These are phyloP conservation scores for Paramecium pentaurelia DNA, from an alignment of 73 alveolate genomes.

Conservation along the genomic window DNA sequence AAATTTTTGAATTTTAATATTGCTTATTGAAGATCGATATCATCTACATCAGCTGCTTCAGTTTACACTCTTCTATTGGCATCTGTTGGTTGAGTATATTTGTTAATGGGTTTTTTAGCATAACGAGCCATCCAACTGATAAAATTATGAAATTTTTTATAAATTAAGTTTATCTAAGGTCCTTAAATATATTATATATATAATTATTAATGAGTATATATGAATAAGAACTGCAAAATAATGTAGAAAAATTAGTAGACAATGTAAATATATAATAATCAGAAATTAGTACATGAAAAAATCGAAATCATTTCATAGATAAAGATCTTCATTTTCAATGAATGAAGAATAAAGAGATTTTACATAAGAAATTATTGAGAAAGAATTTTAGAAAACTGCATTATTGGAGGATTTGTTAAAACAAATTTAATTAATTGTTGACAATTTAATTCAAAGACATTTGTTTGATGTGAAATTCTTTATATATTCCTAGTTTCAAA, in stretches of 20 bases:
- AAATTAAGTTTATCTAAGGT: background rate
- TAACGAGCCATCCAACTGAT: conserved; percentile 41
- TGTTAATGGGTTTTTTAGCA: conserved; percentile 36
- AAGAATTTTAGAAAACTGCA: background rate
- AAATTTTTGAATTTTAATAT: conserved; percentile 28
- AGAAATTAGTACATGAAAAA: background rate
- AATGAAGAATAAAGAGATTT: background rate
- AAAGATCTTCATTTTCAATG: background rate
- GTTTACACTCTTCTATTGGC: conserved; percentile 47
- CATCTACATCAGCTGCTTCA: conserved; percentile 44
- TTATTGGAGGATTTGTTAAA: background rate
- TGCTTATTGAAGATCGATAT: conserved; percentile 24
- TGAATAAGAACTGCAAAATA: background rate
- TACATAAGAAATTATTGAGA: background rate
- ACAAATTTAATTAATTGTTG: background rate
- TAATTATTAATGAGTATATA: background rate
- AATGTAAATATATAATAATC: background rate
- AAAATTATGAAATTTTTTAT: background rate
- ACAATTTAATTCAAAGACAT: background rate
- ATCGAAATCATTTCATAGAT: background rate
- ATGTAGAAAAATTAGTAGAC: background rate
- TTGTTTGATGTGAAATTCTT: background rate
- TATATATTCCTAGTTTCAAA: background rate
- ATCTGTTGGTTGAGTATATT: background rate
- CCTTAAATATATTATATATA: background rate